Evolutionary conservation across 139 green algal species (phyloP), one percentile per base, ranked within the genome.

Genomic region (Coelastrella sp.): DNA sequence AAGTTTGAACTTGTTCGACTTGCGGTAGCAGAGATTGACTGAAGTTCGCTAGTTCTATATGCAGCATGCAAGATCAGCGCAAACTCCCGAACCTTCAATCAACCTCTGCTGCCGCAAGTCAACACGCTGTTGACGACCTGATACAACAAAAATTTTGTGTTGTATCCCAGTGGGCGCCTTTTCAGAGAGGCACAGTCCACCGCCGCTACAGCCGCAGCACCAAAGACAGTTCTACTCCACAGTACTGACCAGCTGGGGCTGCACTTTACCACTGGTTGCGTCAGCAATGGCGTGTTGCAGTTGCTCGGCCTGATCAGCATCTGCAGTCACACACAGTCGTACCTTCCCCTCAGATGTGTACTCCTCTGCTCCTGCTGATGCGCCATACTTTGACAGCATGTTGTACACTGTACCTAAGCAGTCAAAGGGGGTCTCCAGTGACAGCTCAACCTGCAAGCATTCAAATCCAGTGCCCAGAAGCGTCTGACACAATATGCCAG

Each of bases 401-500:
- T 73, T 74, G 76, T 94, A 95, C 6, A 94, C 80, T 0, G 72
- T 85, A 7, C 94, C 94, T 0, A 96, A 87, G 27, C 90, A 86
- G 20, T 92, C 87, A 80, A 91, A 92, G 0, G 89, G 84, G 8
- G 78, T 72, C 8, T 68, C 72, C 0, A 88, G 25, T 9, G 22
- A 27, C 35, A 92, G n/a, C 87, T 90, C 58, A 5, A 88, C 85
- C 89, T 93, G 90, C 88, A 90, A 11, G 19, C 14, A 20, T 49
- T 1, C 35, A 49, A 49, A 49, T 49, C 15, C 35, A 6, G 7
- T 15, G 17, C 0, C 17, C 35, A 49, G 35, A 49, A 49, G 35
- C 3, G 35, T 49, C 35, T 49, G 35, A 82, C 56, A 65, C 14
- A 20, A 68, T 14, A 25, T 20, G 78, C 82, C 87, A 87, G 76